Conservation (phyloP, 139 green algal genomes). For the Chlorella sp. region DNA sequence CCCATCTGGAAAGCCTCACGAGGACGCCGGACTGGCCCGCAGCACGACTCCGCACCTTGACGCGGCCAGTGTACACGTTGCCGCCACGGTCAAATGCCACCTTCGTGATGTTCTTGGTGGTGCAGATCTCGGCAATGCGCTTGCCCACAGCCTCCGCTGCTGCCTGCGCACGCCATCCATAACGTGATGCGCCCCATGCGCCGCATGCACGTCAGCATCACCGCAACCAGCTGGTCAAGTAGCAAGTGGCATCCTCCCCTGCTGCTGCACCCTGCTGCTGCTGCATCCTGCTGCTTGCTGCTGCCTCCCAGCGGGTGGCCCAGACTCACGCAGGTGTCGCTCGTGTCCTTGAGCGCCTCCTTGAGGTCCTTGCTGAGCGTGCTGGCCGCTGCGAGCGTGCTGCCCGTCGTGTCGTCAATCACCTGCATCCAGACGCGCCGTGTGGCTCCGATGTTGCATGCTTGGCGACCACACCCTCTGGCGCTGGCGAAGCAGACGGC, state of each 20-base stretch:
- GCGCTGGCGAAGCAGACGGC: neutral
- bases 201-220: no score
- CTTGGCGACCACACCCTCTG: no score
- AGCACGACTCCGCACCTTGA: slow-evolving; percentile 48
- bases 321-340: no score
- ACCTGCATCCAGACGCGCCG: slow-evolving; percentile 49
- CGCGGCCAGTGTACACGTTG: slow-evolving; percentile 91
- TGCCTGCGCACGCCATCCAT: slow-evolving; percentile 49
- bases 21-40: neutral
- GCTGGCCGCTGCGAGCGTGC: slow-evolving; percentile 78
- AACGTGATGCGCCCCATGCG: no score
- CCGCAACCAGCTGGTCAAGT: no score
- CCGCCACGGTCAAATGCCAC: slow-evolving; percentile 92
- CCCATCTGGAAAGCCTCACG: neutral
- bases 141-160: slow-evolving; percentile 81
- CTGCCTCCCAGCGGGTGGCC: no score
- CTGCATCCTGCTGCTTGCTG: no score
- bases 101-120: slow-evolving; percentile 76
- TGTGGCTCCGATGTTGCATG: neutral
- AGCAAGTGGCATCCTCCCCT: no score
- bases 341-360: slow-evolving; percentile 39
- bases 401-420: slow-evolving; percentile 79
- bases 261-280: no score
- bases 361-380: slow-evolving; percentile 66
- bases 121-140: slow-evolving; percentile 81